Evolutionary conservation across 176 grass and related monocot genomes (phyloP), one percentile per base, ranked within the genome.

Genomic region (Ampelocalamus luodianensis): DNA sequence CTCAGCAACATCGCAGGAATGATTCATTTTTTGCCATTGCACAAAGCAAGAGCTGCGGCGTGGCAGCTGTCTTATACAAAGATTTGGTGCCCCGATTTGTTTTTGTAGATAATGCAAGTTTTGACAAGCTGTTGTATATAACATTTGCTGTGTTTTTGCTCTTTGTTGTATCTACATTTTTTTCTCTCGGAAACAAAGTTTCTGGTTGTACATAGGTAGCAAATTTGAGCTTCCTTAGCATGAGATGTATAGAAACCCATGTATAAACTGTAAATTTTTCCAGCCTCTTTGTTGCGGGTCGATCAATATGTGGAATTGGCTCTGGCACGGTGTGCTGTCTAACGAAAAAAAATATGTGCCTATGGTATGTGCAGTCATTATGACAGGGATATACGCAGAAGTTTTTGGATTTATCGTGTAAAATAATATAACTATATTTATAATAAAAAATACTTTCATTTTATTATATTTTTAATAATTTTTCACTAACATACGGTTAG

Each of bases 1-100:
- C 70, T 96, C 96, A 5, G 86, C 93, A 65, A 88, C 93, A 24
- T 96, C 96, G 10, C 93, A 99, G 73, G 91, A 89, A 77, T 99
- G 76, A 90, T 83, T 72, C 38, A 55, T 76, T 83, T 83, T 87
- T 79, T 44, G 23, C 18, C 32, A 53, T 48, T 84, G 18, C 62
- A 45, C 55, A 77, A 39, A 53, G 27, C 69, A 53, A 71, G 53
- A 48, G 45, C 29, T 59, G 27, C 3, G 65, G 53, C 3, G 10
- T 71, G 49, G 78, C 53, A 75, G 51, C 62, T 65, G 15, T 46
- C 40, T 60, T 68, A n/a, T 79, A 44, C 51, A 54, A 62, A 80
- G 74, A 83, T 74, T 74, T 74, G 48, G 48, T 79, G 61, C 51
- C 29, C 13, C 3, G 61, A 74, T 79, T 68, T 61, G 40, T 73